Base-by-base conservation (phyloP, 495 filamentous ascomycete genomes). In the Aspergillus carlsbadensis region DNA sequence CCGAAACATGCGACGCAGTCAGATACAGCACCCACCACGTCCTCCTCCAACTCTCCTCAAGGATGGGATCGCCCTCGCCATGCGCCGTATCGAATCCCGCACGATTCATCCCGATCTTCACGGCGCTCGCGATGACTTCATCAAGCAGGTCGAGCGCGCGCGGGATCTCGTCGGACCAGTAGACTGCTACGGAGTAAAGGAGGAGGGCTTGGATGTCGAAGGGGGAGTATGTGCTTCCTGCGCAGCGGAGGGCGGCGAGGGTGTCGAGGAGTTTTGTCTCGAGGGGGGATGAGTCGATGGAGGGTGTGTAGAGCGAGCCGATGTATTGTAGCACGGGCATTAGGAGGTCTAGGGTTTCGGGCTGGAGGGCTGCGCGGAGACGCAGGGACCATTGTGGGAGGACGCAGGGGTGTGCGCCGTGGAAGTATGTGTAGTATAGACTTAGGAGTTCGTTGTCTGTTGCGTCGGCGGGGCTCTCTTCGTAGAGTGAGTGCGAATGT, bases 181-280 rank as follows among this genome's bases (percentile, higher is more conserved):
- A 73, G 39, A 71, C 34, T 10, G 52, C 65, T 4, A 73, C 61
- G 1, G 68, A 70, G 45, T 68, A 73, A 39, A 73, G 42, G 87
- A 91, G 13, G 14, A 50, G 26, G 0, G 14, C 47, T 10, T 50
- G 47, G 33, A 50, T 37, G 10, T 37, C 31, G n/a, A 50, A 50
- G 5, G 88, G 91, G 63, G 89, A 92, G 14, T 72, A 70, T 11
- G 75, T 75, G 35, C 83, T 78, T 41, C 75, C 78, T 0, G 84
- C 76, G 1, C 71, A 69, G 0, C 84, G 86, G 41, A 91, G 85
- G 33, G 73, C 64, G 84, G 89, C 52, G 40, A 37, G 26, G 0
- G 33, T 11, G 13, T 26, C 6, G 81, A 61, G 91, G 83, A 65
- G 89, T 89, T 44, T 91, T 84, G 58, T 86, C 84, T 58, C 75